Base-by-base conservation (phyloP, 371 early-diverging fungal species). In the Aphelidium insulamus region DNA sequence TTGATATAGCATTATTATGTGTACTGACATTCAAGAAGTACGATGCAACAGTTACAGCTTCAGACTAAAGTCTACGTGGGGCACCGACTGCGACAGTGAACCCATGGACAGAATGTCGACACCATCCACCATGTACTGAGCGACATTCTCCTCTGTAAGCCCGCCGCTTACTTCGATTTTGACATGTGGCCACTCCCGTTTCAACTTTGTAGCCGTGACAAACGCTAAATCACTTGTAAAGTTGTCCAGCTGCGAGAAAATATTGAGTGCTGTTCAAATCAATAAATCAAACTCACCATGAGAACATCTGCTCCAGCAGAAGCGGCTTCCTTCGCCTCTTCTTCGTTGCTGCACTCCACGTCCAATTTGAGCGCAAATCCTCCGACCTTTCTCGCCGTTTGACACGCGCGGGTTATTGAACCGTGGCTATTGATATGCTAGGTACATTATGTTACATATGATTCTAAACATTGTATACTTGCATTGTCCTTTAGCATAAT, bases 401-500 rank as follows among this genome's bases (percentile, higher is more conserved):
- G 35, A 4, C 91, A 82, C 10, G 97, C 90, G 15, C 60, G 54
- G 11, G 86, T 82, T 42, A 95, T 92, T 0, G 87, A 87, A 0
- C 87, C 86, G 0, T 42, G 43, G 42, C 33, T 6, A 36, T 22
- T 6, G 14, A 11, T 16, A 15, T 30, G 20, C 1, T 4, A 20
- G 16, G 10, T 26, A 18, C 21, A 15, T 15, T 3, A 10, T 4
- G 15, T 9, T 25, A 5, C 21, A 2, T 27, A 26, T 15, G 14
- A 12, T 9, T 26, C 7, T 15, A 2, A 32, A n/a, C 0, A 7
- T 23, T 2, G 17, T 20, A 30, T 78, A 71, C 32, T 80, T 74
- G 88, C 90, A 88, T 95, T 92, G 53, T 95, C 97, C 55, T 95
- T 95, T 33, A 95, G 69, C 97, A 95, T 95, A 36, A 95, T 78